Base-by-base conservation (phyloP, 805 yeast species). In the Blastobotrys terrestris region DNA sequence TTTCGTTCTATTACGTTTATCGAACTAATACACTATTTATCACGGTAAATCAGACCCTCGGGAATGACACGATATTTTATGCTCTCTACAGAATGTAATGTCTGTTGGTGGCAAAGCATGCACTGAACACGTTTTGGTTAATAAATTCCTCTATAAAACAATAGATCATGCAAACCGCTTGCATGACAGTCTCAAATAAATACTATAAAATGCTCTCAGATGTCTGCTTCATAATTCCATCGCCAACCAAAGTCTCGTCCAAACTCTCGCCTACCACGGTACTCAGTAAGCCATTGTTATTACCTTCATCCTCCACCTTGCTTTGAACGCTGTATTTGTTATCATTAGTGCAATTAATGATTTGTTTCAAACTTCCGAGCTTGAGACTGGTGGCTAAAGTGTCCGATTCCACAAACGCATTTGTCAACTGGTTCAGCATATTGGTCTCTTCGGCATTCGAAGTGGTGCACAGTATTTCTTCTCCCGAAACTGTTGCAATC, bases 401-500 rank as follows among this genome's bases (percentile, higher is more conserved):
- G 21, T 56, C 57, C 11, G 51, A 45, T 15, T 55, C 59, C 5
- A 53, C 48, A 53, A 53, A 58, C 7, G 57, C 50, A 18, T 52
- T 21, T 2, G 57, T 48, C 46, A 59, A 49, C 31, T 50, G 45
- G 40, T 39, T 21, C 39, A 52, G 26, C 19, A 41, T 41, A 11
- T 47, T 47, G 13, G 48, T 21, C 20, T 47, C 40, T 8, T 49
- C 52, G 1, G 47, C 15, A 26, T 44, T 43, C 6, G 47, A 49
- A 1, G 46, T 44, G 21, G 53, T 42, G 45, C 52, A 26, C 3
- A 56, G 20, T 18, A 60, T 46, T 18, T 53, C 55, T 43, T 56
- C 60, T 5, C 61, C 61, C 11, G 50, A 44, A 11, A 50, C 14
- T 7, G 61, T 58, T 8, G 59, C 43, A 15, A 60, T 55, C 39